Percentiles rank a stretch among this genome's conserved stretches.
These are phyloP conservation scores for Aspergillus incahuasiensis DNA, from an alignment of 495 filamentous ascomycete genomes.

Conservation along the genomic window DNA sequence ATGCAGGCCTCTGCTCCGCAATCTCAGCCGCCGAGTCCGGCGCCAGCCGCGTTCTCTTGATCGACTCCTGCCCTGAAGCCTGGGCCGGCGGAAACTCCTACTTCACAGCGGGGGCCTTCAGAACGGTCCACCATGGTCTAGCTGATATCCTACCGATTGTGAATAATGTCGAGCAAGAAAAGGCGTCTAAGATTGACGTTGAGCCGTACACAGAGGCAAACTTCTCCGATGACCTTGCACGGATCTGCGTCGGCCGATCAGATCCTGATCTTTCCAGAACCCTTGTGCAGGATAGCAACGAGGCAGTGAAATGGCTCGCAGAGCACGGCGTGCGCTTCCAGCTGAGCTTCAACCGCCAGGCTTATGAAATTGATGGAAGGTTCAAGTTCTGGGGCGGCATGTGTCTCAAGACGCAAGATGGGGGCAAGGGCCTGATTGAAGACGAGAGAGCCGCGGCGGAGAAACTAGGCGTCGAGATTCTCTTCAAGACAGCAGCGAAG, in stretches of 20 bases:
- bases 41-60: constrained; percentile 33
- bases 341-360: constrained; percentile 58
- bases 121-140: constrained; percentile 44
- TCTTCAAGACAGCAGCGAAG: constrained; percentile 40
- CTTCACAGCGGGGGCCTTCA: constrained; percentile 56
- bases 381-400: constrained; percentile 62
- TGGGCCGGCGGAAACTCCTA: constrained; percentile 56
- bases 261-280: constrained; percentile 38
- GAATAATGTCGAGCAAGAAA: constrained; percentile 37
- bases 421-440: constrained; percentile 52
- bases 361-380: constrained; percentile 50
- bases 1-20: constrained; percentile 56
- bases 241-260: constrained; percentile 44
- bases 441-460: constrained; percentile 41
- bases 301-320: constrained; percentile 41
- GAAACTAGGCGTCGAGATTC: constrained; percentile 35
- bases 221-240: constrained; percentile 23
- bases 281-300: constrained; percentile 31
- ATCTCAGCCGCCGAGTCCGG: constrained; percentile 42
- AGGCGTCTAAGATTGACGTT: constrained; percentile 40
- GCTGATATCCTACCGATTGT: constrained; percentile 44
- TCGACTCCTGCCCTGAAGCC: constrained; percentile 48
- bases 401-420: constrained; percentile 50
- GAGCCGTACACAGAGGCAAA: constrained; percentile 38
- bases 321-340: constrained; percentile 49